Evolutionary conservation across 495 filamentous ascomycete genomes (phyloP).

Genomic region (Letharia lupina): DNA sequence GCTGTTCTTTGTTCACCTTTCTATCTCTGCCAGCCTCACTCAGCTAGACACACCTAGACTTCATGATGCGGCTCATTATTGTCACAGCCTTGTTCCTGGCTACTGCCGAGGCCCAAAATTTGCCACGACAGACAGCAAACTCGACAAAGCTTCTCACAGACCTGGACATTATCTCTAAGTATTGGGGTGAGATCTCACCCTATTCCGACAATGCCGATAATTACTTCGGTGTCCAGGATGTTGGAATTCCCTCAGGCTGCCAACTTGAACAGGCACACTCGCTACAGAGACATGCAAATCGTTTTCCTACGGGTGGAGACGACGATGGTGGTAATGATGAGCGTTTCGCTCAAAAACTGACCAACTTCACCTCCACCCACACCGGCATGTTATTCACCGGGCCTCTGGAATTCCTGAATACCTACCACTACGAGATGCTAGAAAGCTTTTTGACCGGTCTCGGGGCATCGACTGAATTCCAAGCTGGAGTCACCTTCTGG

Average conservation of each 20-base stretch:
- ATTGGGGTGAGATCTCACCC: slow-evolving; percentile 41
- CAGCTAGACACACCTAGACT: neutral
- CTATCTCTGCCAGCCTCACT: neutral
- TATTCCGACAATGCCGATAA: slow-evolving; percentile 37
- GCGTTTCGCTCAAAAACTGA: slow-evolving; percentile 38
- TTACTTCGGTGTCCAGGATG: slow-evolving; percentile 37
- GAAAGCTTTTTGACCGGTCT: slow-evolving; percentile 37
- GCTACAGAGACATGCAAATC: slow-evolving; percentile 46
- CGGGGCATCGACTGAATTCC: slow-evolving; percentile 44
- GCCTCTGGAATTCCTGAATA: slow-evolving; percentile 42
- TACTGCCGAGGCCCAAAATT: neutral
- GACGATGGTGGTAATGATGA: slow-evolving; percentile 41
- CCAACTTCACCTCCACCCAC: slow-evolving; percentile 37
- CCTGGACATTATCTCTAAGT: slow-evolving; percentile 23
- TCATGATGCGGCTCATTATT: neutral
- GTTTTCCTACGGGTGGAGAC: slow-evolving; percentile 36
- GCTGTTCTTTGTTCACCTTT: neutral
- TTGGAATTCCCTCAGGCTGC: slow-evolving; percentile 43
- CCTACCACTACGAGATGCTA: slow-evolving; percentile 42
- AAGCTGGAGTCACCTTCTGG: slow-evolving; percentile 44
- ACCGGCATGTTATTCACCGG: slow-evolving; percentile 33
- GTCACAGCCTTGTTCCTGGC: neutral
- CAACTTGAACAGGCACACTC: slow-evolving; percentile 45
- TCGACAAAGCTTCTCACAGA: slow-evolving; percentile 20
- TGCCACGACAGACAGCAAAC: slow-evolving; percentile 1